Evolutionary conservation across 2,329 filamentous ascomycete genomes (phyloP).

Genomic region (Knoxdaviesia proteae): DNA sequence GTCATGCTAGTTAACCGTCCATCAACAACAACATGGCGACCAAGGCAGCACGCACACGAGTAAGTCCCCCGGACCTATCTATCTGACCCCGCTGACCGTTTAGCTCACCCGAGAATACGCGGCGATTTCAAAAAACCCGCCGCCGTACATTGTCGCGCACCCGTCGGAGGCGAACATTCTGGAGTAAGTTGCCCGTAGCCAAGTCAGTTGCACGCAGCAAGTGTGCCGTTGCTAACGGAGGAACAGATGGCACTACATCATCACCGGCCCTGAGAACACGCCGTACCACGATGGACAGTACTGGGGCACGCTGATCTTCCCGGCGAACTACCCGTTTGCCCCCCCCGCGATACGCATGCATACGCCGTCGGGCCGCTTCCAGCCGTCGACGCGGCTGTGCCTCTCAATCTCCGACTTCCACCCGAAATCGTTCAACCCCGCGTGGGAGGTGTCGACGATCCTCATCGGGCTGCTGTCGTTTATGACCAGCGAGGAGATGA

Average conservation of each 20-base stretch:
- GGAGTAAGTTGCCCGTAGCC: slow-evolving; percentile 35
- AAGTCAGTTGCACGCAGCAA: neutral
- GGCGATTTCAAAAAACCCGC: slow-evolving; percentile 49
- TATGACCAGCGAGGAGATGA: slow-evolving; percentile 99
- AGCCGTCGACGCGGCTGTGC: slow-evolving; percentile 77
- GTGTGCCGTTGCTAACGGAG: slow-evolving; percentile 3
- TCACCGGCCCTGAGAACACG: slow-evolving; percentile 83
- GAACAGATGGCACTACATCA: slow-evolving; percentile 77
- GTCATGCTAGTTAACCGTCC: too few species aligned
- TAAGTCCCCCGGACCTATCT: slow-evolving; percentile 15
- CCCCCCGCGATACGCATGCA: slow-evolving; percentile 98
- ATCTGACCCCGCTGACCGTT: neutral
- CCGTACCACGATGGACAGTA: slow-evolving; percentile 92
- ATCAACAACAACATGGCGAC: slow-evolving; percentile 26
- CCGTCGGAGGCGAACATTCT: slow-evolving; percentile 82
- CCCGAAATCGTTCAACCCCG: slow-evolving; percentile 92
- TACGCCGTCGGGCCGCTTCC: slow-evolving; percentile 87
- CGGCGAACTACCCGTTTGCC: slow-evolving; percentile 89
- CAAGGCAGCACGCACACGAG: slow-evolving; percentile 52
- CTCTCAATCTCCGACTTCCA: slow-evolving; percentile 96
- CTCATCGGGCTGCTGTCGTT: slow-evolving; percentile 85
- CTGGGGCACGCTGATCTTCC: slow-evolving; percentile 93
- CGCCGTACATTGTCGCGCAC: slow-evolving; percentile 74
- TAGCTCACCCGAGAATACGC: slow-evolving; percentile 43
- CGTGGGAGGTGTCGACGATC: slow-evolving; percentile 95